A percentile compares a stretch with the other conserved stretches of the same genome.
These are phyloP conservation scores for Nicotiana noctiflora DNA, from an alignment of 257 asterid species.

Conservation along the genomic window DNA sequence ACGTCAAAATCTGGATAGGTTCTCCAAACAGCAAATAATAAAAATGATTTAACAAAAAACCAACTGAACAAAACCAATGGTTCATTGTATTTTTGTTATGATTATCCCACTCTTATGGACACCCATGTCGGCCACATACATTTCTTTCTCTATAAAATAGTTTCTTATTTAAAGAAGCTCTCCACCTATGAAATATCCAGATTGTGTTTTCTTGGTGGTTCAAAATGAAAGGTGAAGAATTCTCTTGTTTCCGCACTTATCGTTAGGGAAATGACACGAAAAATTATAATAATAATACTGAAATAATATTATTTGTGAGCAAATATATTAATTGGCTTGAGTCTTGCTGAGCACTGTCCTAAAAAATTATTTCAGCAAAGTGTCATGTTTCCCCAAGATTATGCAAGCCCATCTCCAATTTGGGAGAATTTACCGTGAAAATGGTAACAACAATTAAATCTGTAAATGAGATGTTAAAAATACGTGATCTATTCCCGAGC, in stretches of 20 bases:
- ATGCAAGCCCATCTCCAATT: too few species aligned
- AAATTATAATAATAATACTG: too few species aligned
- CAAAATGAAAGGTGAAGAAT: neutral
- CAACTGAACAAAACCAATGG: slow-evolving; percentile 1
- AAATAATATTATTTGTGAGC: too few species aligned
- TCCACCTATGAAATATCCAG: neutral
- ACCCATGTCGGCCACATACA: slow-evolving; percentile 7
- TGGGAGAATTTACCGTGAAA: too few species aligned
- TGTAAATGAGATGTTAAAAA: too few species aligned
- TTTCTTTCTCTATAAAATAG: neutral
- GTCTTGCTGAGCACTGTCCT: too few species aligned
- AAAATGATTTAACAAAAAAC: neutral
- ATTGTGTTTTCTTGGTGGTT: neutral
- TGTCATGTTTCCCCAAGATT: too few species aligned
- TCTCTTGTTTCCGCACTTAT: neutral
- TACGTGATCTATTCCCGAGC: too few species aligned
- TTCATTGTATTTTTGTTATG: neutral
- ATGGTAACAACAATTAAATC: too few species aligned
- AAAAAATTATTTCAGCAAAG: too few species aligned
- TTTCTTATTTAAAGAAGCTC: neutral
- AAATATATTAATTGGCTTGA: too few species aligned
- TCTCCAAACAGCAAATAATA: neutral
- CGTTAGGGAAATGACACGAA: too few species aligned
- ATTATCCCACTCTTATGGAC: neutral
- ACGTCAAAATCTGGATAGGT: neutral